Evolutionary conservation across 768 basidiomycete species (phyloP), one percentile per base, ranked within the genome.

Genomic region (Lentinula lateritia): DNA sequence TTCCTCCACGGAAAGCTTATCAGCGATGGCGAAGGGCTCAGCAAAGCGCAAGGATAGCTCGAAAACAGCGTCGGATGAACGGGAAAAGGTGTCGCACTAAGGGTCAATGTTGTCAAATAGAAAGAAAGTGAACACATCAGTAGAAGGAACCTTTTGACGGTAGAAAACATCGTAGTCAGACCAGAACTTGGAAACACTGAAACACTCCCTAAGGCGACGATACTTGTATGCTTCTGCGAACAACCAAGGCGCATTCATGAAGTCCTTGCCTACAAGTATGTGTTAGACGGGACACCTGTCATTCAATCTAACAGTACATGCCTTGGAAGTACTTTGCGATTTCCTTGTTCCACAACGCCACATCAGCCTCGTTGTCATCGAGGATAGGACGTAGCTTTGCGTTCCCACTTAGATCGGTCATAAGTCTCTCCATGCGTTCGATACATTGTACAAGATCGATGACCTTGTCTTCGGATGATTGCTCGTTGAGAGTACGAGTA

Each of bases 181-280:
- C 92, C 93, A 98, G 73, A 83, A 89, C 70, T 91, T 92, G 79
- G 90, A 91, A 62, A 93, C 78, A 64, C 90, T 93, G 78, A 98
- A 98, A 74, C 92, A 93, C 73, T 96, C 95, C 63, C 90, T 92
- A 50, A 98, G 83, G 63, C 93, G 86, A 66, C 92, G 89, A 71
- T 93, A 93, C 72, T 93, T 93, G 78, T 93, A 93, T 15, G 95
- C 94, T 72, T 96, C 95, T 20, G 95, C 95, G 68, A 98, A 97
- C 16, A 97, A 77, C 95, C 94, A 96, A 5, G 94, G 94, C 0
- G 95, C 93, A 71, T 91, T 94, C 93, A 95, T 95, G 69, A 93
- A 95, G 68, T 92, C 88, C 73, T 91, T 92, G 35, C 90, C 90
- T 87, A 63, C 32, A 8, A 10, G 18, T 9, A 18, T 15, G 18